A percentile compares a stretch with the other conserved stretches of the same genome.
Evolutionary conservation across 2,329 filamentous ascomycete genomes (phyloP).

Genomic region (Niveomyces coronatus): DNA sequence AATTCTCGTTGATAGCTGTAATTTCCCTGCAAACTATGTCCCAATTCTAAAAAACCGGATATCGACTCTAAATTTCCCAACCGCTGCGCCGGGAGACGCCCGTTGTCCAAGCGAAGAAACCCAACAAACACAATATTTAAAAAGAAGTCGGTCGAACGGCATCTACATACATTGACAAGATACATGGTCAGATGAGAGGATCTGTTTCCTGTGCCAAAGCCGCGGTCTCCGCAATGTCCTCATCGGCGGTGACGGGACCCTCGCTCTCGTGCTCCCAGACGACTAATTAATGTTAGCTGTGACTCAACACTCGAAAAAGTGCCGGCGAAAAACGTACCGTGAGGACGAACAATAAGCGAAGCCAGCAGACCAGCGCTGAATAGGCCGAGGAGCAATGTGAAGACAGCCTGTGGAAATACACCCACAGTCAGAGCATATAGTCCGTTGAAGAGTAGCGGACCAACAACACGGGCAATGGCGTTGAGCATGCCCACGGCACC

Average conservation of each 20-base stretch:
- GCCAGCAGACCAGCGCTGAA: constrained; percentile 57
- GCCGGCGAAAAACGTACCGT: constrained; percentile 47
- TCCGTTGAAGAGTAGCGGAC: constrained; percentile 74
- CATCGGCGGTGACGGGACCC: not conserved
- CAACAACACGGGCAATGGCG: constrained; percentile 66
- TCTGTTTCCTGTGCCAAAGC: constrained; percentile 2
- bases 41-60: too few relatives aligned
- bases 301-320: not conserved
- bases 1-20: too few relatives aligned
- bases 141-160: not conserved
- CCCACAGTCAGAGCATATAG: constrained; percentile 77
- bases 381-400: constrained; percentile 58
- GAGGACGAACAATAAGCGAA: constrained; percentile 61
- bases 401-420: constrained; percentile 70
- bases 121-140: not conserved
- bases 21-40: too few relatives aligned
- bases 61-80: too few relatives aligned
- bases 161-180: not conserved
- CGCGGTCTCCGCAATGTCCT: not conserved
- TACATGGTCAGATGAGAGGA: not conserved
- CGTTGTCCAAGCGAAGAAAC: not conserved
- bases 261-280: constrained; percentile 8
- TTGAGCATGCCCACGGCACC: constrained; percentile 82
- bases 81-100: not conserved
- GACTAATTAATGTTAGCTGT: not conserved